phyloP scores from a whole-genome alignment of 495 filamentous ascomycete species.

The Neurospora sp. region DNA sequence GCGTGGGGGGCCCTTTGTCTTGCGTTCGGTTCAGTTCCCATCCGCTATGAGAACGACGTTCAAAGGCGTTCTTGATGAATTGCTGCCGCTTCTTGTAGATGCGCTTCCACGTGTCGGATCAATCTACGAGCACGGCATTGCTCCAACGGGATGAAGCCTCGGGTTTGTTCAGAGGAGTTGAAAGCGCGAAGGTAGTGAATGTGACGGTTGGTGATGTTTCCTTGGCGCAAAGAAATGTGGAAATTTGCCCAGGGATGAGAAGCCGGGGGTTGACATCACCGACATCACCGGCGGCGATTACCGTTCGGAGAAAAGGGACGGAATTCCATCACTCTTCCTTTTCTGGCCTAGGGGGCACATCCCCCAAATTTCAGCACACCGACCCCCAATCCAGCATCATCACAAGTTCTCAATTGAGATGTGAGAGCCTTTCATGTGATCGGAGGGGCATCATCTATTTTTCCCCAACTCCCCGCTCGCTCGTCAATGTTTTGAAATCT shows the following conservation, averaged over 20 bases:
- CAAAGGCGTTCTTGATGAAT: neutral
- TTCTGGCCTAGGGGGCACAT: neutral
- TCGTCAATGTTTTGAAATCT: neutral
- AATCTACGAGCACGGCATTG: neutral
- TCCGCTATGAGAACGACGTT: neutral
- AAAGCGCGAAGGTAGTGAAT: neutral
- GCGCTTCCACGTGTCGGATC: neutral
- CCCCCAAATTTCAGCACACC: neutral
- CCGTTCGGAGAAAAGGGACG: slow-evolving; percentile 3
- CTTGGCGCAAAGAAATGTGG: slow-evolving; percentile 8
- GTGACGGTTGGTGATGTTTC: slow-evolving; percentile 7
- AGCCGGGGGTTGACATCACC: slow-evolving; percentile 4
- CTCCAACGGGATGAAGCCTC: neutral
- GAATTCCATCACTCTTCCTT: neutral
- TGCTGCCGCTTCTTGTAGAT: neutral
- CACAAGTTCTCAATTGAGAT: neutral
- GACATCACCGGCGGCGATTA: slow-evolving; percentile 3
- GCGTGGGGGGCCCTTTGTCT: neutral
- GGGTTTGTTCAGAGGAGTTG: neutral
- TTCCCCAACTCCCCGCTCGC: neutral
- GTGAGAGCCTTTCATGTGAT: slow-evolving; percentile 5
- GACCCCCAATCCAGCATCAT: neutral
- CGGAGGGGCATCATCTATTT: slow-evolving; percentile 1
- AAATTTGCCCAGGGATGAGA: neutral
- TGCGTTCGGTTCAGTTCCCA: neutral